These are phyloP conservation scores for Chlorella sp. DNA, from an alignment of 139 green algal species.

Conservation along the genomic window DNA sequence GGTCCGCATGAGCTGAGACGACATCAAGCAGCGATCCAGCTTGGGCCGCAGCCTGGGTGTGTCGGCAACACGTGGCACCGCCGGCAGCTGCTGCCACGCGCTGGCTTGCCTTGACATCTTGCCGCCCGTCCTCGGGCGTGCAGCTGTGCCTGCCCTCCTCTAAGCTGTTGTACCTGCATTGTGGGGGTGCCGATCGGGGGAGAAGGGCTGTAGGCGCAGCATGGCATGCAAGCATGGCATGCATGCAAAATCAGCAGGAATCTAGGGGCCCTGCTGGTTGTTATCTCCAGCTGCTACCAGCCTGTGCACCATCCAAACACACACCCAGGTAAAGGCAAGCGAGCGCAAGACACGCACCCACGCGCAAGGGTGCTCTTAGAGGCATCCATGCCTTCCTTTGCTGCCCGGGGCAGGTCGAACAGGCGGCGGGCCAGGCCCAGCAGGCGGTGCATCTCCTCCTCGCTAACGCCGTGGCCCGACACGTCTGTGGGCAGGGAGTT, in stretches of 20 bases:
- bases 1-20: no score
- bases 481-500: not conserved
- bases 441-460: not conserved
- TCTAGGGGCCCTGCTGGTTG: no score
- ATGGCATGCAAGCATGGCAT: no score
- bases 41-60: no score
- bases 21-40: no score
- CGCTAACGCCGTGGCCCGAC: not conserved
- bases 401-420: not conserved
- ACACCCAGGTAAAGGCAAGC: no score
- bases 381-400: not conserved
- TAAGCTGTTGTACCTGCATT: slow-evolving; percentile 15
- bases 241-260: no score
- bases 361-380: not conserved
- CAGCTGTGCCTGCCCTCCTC: slow-evolving; percentile 12
- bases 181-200: not conserved
- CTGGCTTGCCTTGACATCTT: slow-evolving; percentile 6
- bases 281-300: no score
- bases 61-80: not conserved
- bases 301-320: no score
- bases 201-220: no score
- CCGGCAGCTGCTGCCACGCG: no score
- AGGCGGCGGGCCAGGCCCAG: not conserved
- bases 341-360: no score
- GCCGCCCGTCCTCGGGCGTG: slow-evolving; percentile 7